Conservation (phyloP, 2,329 filamentous ascomycete genomes). For the Ophiostoma novo-ulmi region DNA sequence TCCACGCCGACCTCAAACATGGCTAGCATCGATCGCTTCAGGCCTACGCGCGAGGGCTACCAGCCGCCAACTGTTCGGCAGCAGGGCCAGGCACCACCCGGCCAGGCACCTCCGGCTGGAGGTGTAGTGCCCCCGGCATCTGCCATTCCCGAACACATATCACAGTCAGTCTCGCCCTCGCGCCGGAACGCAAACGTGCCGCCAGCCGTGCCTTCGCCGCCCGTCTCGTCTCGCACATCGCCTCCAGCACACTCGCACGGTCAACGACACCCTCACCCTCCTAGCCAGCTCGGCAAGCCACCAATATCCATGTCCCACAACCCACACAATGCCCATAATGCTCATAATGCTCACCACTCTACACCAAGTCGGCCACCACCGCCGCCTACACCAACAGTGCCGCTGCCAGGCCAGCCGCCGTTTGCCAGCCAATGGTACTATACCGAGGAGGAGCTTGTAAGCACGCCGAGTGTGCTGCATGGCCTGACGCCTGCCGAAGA, state of each 20-base stretch:
- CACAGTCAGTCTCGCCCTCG: conserved; percentile 13
- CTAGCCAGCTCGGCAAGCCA: conserved; percentile 39
- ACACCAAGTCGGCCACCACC: neutral
- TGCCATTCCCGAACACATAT: conserved; percentile 34
- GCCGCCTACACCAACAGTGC: neutral
- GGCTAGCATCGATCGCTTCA: conserved; percentile 58
- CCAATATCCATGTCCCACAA: conserved; percentile 32
- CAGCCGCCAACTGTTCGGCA: conserved; percentile 47
- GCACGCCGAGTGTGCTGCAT: conserved; percentile 78
- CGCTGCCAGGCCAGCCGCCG: conserved; percentile 23
- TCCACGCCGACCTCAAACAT: conserved; percentile 34
- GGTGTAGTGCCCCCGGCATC: neutral
- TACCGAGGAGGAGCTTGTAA: conserved; percentile 72
- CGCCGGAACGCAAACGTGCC: conserved; percentile 56
- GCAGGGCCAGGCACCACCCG: conserved; percentile 28
- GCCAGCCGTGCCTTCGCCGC: conserved; percentile 58
- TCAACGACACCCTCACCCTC: conserved; percentile 7
- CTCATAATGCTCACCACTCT: neutral
- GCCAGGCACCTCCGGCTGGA: neutral
- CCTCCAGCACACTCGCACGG: conserved; percentile 40
- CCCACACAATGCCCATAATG: neutral
- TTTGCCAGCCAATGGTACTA: conserved; percentile 76
- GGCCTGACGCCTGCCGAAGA: conserved; percentile 75
- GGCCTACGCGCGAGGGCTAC: conserved; percentile 53
- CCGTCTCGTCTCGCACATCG: conserved; percentile 51